Evolutionary conservation across 306 rosid genomes (phyloP), one percentile per base, ranked within the genome.

Genomic region (Casuarina equisetifolia): DNA sequence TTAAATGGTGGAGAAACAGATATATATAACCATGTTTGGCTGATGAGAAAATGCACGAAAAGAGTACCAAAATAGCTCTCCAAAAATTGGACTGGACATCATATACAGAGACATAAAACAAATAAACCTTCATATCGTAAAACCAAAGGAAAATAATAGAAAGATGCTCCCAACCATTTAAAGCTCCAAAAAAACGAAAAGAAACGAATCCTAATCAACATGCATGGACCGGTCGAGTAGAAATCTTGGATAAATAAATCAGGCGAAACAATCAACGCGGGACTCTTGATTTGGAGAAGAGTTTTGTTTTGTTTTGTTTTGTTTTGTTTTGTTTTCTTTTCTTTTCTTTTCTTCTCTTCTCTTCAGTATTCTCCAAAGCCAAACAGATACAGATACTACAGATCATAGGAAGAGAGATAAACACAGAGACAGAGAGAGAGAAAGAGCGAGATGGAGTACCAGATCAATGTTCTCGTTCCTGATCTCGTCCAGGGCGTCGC

Each of bases 401-500:
- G 32, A 25, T 25, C 32, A 25, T 1, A 25, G 36, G 8, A 7
- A 16, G 17, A 1, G 20, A 4, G 39, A 48, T 5, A 25, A 25
- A 25, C 35, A 6, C 1, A 13, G 0, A 49, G 38, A 35, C 36
- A 38, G 74, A 66, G n/a, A 74, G 25, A 39, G 74, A 52, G 25
- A 52, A 19, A 43, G 6, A 39, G 7, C 15, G 5, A 51, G 12
- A 74, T 8, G 59, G 32, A 3, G 53, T 85, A 94, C 98, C 97
- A 94, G 88, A 91, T 94, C 98, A 64, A 94, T 92, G 80, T 85
- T 81, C 78, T 94, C 98, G 62, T 92, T 94, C 69, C 89, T 94
- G 4, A 94, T 92, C 90, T 94, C 95, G 61, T 94, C 97, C 40
- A 94, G 98, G 80, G 88, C 84, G 87, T 92, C 88, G 42, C 79